Evolutionary conservation across 1,284 basidiomycete species (phyloP), one percentile per base, ranked within the genome.

Genomic region (Papiliotrema flavescens): DNA sequence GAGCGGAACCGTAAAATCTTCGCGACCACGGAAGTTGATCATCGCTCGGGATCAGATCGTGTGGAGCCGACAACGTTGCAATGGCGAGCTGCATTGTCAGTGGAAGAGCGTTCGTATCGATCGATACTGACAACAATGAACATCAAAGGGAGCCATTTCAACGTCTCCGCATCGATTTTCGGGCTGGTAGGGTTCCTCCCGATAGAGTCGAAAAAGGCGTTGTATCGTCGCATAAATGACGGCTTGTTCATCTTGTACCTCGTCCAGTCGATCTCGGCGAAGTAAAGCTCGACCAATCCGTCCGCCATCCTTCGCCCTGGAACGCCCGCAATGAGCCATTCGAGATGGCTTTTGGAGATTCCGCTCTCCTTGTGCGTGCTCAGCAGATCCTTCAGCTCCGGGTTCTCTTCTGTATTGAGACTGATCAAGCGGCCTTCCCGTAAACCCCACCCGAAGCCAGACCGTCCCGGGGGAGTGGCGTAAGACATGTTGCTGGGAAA

Each of bases 171-270:
- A 45, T 77, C 75, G 22, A 78, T 59, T 37, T 67, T 70, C 1
- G 76, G 75, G 48, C 67, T 72, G 2, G 69, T 67, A 0, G 76
- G 73, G 49, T 75, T 70, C 23, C 67, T 59, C 3, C 67, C 67
- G 45, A 76, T 69, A 4, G 69, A 70, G 47, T 76, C 75, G 63
- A 75, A 75, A 60, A 76, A 76, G n/a, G 64, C 55, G 24, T 62
- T 60, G 52, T 75, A 77, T 15, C 70, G 65, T 8, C 64, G 57
- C 59, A 75, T 72, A 57, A 78, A 78, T 20, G 68, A 65, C 13
- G 71, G 67, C 35, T 71, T 66, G 59, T 77, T 76, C 62, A 77
- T 74, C 53, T 78, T 76, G 55, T 77, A 78, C n/a, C 76, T 60
- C 3, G 76, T 78, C 76, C 76, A 78, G 66, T 75, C 76, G 19